Base-by-base conservation (phyloP, 1,139 yeast genomes). In the Debaryomycetaceae sp. region DNA sequence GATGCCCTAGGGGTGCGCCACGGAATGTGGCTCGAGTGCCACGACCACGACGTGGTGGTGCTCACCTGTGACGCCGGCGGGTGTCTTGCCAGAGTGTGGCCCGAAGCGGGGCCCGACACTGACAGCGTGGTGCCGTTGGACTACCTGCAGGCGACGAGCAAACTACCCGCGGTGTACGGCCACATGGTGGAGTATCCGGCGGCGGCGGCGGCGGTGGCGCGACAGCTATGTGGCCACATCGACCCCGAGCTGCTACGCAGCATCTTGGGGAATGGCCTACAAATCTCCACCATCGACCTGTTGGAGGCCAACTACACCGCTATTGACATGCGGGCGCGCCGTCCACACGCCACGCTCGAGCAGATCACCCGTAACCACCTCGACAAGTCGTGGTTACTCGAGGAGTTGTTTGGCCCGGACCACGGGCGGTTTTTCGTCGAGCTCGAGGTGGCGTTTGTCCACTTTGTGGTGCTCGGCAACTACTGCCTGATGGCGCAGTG, bases 401-500 rank as follows among this genome's bases (percentile, higher is more conserved):
- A 41, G 9, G 30, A 44, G 31, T 27, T 56, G 7, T 57, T 37
- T 29, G n/a, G n/a, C n/a, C 38, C 46, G 29, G 58, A 51, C 28
- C 19, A 27, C 2, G 53, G 48, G 1, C 23, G 48, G 6, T 32
- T 51, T 10, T 35, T 56, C 4, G 61, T 52, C 2, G 63, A 58
- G 35, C 27, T 56, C 5, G 56, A 57, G 36, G 24, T 55, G 4
- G 34, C 49, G n/a, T 56, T 50, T 25, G 23, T 54, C 2, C 43
- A 46, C 29, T 57, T 56, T 29, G 39, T 58, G 0, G 35, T 56
- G 3, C 35, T 56, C 14, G 61, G 61, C 2, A 58, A 53, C 32
- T 46, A 53, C 29, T 53, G 58, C 30, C 56, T 61, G 2, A 53
- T 53, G n/a, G 39, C 52, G 3, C 62, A 57, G 34, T 58, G 63